A percentile compares a stretch with the other conserved stretches of the same genome.
Evolutionary conservation across 352 stramenopile species (phyloP).

Genomic region (Pythium folliculosum): DNA sequence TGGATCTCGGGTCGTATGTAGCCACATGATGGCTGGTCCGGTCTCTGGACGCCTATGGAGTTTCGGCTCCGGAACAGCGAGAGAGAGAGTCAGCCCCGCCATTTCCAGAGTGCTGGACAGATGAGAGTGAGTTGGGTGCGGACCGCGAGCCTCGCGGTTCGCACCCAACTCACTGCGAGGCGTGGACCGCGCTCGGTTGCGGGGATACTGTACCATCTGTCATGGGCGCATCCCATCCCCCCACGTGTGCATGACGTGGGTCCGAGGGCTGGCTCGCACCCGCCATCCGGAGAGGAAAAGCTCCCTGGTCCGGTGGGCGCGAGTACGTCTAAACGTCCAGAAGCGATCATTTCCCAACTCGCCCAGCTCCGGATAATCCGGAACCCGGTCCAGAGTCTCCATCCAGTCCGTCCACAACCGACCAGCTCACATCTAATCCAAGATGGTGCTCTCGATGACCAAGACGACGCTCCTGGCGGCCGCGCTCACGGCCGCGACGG

Average conservation of each 20-base stretch:
- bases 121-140: background rate
- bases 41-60: background rate
- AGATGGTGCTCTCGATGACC: background rate
- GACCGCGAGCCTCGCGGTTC: no score
- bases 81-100: background rate
- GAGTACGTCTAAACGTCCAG: background rate
- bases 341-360: slow-evolving; percentile 2
- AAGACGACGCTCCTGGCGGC: slow-evolving; percentile 9
- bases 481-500: background rate
- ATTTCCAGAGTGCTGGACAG: background rate
- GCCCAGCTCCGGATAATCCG: background rate
- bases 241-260: no score
- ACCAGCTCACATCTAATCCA: background rate
- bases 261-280: no score
- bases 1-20: background rate
- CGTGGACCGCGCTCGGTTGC: background rate
- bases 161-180: no score
- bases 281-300: background rate
- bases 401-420: background rate
- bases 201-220: no score
- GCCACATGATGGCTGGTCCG: background rate
- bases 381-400: background rate
- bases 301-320: background rate
- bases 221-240: no score
- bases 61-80: background rate